Evolutionary conservation across 116 monocot genomes (phyloP).

Genomic region (Posidonia oceanica): DNA sequence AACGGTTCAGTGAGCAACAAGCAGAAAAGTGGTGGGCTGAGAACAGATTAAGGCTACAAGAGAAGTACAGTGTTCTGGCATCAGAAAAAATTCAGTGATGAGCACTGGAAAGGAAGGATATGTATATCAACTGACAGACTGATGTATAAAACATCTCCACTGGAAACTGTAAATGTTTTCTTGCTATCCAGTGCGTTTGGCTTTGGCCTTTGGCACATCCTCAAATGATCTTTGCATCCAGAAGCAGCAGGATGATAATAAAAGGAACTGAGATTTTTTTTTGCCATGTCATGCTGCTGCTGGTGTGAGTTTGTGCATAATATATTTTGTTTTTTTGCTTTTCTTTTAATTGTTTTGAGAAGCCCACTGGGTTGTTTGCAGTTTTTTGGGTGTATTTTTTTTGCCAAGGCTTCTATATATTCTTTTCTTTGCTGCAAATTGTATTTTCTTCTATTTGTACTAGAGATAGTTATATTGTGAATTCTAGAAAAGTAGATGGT

Average conservation of each 20-base stretch:
- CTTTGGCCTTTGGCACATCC: conserved; percentile 7
- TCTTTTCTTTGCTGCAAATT: neutral
- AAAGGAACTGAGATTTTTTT: neutral
- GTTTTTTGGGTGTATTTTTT: neutral
- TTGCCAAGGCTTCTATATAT: neutral
- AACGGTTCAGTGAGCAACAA: conserved; percentile 59
- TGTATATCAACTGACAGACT: conserved; percentile 17
- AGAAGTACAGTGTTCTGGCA: conserved; percentile 37
- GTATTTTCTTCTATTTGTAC: conserved; percentile 3
- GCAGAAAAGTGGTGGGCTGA: conserved; percentile 87
- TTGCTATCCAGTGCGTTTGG: conserved; percentile 6
- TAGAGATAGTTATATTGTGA: conserved; percentile 2
- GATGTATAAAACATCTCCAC: conserved; percentile 12
- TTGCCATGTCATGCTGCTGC: conserved; percentile 3
- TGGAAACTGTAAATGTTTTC: conserved; percentile 31
- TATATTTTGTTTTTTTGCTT: neutral
- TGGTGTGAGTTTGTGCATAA: conserved; percentile 12
- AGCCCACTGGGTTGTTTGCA: neutral
- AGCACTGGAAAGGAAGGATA: conserved; percentile 5
- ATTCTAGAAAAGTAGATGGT: neutral
- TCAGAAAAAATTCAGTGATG: conserved; percentile 17
- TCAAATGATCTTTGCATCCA: neutral
- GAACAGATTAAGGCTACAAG: conserved; percentile 52
- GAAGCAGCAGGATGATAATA: conserved; percentile 1
- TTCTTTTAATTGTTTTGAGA: conserved; percentile 9